phyloP scores from a whole-genome alignment of 2,329 filamentous ascomycete genomes.

The Calonectria hawksworthii region DNA sequence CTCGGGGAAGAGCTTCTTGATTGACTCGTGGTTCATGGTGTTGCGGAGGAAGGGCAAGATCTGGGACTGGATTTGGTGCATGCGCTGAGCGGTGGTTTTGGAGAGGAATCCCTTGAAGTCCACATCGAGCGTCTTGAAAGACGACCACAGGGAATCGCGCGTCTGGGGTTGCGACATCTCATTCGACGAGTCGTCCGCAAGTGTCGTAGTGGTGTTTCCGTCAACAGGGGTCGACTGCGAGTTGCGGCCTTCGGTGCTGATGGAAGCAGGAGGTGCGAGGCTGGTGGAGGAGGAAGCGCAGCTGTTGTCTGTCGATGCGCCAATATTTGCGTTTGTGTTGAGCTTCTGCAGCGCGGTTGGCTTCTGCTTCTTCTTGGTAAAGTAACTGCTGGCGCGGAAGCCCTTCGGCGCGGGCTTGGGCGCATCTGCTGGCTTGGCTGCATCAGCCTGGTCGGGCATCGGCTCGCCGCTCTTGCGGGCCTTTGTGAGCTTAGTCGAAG shows the following conservation, averaged over 20 bases:
- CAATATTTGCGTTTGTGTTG: conserved; percentile 47
- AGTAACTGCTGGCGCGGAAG: conserved; percentile 62
- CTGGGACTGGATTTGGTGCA: conserved; percentile 78
- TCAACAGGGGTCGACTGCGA: conserved; percentile 57
- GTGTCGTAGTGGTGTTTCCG: conserved; percentile 52
- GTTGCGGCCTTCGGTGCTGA: conserved; percentile 52
- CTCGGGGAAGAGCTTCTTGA: conserved; percentile 76
- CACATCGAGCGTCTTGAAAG: conserved; percentile 68
- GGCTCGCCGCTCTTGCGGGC: conserved; percentile 48
- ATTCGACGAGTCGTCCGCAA: conserved; percentile 60
- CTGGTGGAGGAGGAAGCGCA: conserved; percentile 63
- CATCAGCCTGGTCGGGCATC: conserved; percentile 43
- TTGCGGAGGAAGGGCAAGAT: conserved; percentile 84
- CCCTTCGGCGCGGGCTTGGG: conserved; percentile 54
- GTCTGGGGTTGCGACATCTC: conserved; percentile 58
- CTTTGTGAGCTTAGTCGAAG: conserved; percentile 43
- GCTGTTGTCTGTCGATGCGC: conserved; percentile 57
- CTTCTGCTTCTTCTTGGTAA: conserved; percentile 65
- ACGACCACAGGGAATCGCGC: conserved; percentile 68
- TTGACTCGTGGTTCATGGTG: conserved; percentile 77
- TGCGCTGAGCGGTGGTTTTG: conserved; percentile 81
- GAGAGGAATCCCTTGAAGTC: conserved; percentile 71
- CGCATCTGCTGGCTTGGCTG: conserved; percentile 50
- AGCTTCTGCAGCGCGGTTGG: conserved; percentile 57
- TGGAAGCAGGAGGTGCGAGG: conserved; percentile 58